These are phyloP conservation scores for Hericium erinaceus DNA, from an alignment of 768 basidiomycete species.

Conservation along the genomic window DNA sequence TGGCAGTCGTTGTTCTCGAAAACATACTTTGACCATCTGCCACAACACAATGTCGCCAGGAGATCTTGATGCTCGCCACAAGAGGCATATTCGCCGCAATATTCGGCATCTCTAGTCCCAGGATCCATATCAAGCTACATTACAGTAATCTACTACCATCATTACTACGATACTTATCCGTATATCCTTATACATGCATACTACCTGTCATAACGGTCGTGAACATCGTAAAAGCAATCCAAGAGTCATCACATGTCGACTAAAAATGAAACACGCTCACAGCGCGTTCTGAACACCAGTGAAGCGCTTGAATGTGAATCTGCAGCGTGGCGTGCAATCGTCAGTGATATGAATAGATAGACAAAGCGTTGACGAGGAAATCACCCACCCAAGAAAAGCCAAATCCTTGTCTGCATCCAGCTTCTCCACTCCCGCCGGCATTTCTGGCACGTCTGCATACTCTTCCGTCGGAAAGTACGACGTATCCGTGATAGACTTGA, in stretches of 20 bases:
- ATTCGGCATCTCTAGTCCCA: neutral
- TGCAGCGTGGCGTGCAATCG: constrained; percentile 16
- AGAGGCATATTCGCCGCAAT: neutral
- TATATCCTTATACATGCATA: neutral
- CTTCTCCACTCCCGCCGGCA: constrained; percentile 32
- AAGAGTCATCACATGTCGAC: neutral
- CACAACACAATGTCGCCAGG: too few relatives aligned
- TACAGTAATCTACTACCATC: neutral
- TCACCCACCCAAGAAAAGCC: constrained; percentile 45
- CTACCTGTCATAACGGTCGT: neutral
- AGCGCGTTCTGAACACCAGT: constrained; percentile 21
- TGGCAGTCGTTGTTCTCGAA: neutral
- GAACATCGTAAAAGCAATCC: neutral
- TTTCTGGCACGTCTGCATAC: constrained; percentile 63
- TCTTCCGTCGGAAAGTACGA: constrained; percentile 97
- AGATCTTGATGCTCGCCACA: too few relatives aligned
- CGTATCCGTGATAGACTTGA: constrained; percentile 89
- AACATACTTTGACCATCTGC: too few relatives aligned
- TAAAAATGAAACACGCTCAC: neutral
- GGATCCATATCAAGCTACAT: neutral
- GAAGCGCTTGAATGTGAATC: constrained; percentile 77
- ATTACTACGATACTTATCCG: neutral
- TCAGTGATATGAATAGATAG: too few relatives aligned
- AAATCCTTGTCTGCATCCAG: constrained; percentile 44
- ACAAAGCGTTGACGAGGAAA: neutral